A percentile compares a stretch with the other conserved stretches of the same genome.
Evolutionary conservation across 345 rosid species (phyloP).

Genomic region (Mercurialis annua): DNA sequence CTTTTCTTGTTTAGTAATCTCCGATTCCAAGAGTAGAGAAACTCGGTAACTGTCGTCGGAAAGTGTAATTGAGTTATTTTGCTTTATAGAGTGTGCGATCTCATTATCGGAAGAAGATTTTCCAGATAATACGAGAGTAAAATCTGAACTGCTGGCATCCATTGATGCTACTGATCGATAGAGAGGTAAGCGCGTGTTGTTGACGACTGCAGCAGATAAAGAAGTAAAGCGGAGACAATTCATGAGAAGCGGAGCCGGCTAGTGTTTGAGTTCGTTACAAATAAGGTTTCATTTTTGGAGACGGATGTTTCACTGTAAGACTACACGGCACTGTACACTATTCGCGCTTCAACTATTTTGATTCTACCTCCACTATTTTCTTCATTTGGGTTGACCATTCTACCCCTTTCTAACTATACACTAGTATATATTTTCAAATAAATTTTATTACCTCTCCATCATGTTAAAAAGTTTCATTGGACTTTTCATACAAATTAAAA

Average conservation of each 20-base stretch:
- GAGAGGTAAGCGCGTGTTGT: background rate
- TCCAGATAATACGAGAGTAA: constrained; percentile 54
- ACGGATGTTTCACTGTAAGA: too few species aligned
- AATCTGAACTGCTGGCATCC: constrained; percentile 40
- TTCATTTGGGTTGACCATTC: too few species aligned
- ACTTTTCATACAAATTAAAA: too few species aligned
- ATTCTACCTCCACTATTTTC: too few species aligned
- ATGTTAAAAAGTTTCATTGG: too few species aligned
- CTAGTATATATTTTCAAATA: too few species aligned
- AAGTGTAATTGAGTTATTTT: constrained; percentile 43
- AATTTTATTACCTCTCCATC: too few species aligned
- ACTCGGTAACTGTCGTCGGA: constrained; percentile 38
- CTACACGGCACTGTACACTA: too few species aligned
- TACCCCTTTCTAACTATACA: too few species aligned
- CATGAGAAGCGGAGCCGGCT: background rate
- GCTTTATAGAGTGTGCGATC: constrained; percentile 46
- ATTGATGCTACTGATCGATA: constrained; percentile 23
- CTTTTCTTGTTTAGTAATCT: constrained; percentile 27
- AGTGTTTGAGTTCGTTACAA: too few species aligned
- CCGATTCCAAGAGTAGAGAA: constrained; percentile 43
- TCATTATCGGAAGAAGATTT: constrained; percentile 58
- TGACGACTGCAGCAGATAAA: background rate
- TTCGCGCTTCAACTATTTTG: background rate
- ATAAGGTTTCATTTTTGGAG: too few species aligned
- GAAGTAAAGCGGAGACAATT: background rate